These are phyloP conservation scores for Sequoia sempervirens DNA, from an alignment of 75 land plant species.

Conservation along the genomic window DNA sequence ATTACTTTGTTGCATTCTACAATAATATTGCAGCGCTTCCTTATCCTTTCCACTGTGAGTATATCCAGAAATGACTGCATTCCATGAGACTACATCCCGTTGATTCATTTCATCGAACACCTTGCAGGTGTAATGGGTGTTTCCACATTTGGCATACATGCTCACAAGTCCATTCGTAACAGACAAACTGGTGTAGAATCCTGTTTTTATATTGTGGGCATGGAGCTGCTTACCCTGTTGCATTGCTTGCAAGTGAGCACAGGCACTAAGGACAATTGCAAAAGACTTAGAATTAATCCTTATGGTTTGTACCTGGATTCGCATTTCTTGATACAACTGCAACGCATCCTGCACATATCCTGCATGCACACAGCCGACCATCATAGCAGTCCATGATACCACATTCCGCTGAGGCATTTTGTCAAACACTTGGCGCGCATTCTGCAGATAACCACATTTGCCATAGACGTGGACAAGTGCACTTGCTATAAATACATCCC, in stretches of 20 bases:
- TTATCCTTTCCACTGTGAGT: constrained; percentile 33
- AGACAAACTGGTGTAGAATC: constrained; percentile 12
- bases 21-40: constrained; percentile 34
- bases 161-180: constrained; percentile 22
- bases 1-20: constrained; percentile 31
- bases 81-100: constrained; percentile 46
- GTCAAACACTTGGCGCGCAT: constrained; percentile 13
- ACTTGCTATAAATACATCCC: constrained; percentile 23
- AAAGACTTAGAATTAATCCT: constrained; percentile 12
- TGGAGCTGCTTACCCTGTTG: constrained; percentile 12
- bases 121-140: constrained; percentile 1
- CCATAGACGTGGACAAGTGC: constrained; percentile 29
- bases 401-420: constrained; percentile 13
- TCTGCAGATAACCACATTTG: constrained; percentile 9
- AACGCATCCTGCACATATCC: constrained; percentile 10
- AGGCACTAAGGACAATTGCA: constrained; percentile 6
- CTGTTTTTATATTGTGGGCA: constrained; percentile 9
- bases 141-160: constrained; percentile 27
- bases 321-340: constrained; percentile 17
- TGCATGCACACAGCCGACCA: constrained; percentile 10
- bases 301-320: background rate
- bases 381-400: constrained; percentile 29
- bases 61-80: constrained; percentile 50
- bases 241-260: background rate
- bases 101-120: constrained; percentile 11